A percentile compares a stretch with the other conserved stretches of the same genome.
phyloP scores from a whole-genome alignment of 2,329 filamentous ascomycete species.

The Nigrospora sphaerica region DNA sequence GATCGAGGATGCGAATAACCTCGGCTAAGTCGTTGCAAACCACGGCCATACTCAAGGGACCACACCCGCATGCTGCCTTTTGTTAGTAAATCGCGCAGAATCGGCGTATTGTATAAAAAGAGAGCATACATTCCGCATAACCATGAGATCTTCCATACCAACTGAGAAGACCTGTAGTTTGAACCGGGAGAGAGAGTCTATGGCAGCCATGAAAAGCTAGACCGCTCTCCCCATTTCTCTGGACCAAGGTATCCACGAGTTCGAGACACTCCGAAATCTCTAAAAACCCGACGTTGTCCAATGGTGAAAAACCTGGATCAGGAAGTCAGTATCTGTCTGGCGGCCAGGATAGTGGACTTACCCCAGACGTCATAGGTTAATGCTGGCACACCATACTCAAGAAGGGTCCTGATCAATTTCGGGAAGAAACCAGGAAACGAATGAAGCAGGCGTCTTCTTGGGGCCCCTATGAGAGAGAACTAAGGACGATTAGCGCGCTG shows the following conservation, averaged over 20 bases:
- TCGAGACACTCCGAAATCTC: neutral
- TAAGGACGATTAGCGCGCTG: too few relatives aligned
- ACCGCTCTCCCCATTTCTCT: neutral
- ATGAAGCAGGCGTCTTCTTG: too few relatives aligned
- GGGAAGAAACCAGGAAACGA: too few relatives aligned
- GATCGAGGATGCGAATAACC: slow-evolving; percentile 1
- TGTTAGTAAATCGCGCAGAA: neutral
- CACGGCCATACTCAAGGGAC: slow-evolving; percentile 3
- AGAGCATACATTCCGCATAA: slow-evolving; percentile 1
- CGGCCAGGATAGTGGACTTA: neutral
- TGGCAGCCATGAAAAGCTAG: neutral
- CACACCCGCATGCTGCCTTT: slow-evolving; percentile 1
- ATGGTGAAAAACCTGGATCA: neutral
- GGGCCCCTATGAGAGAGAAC: too few relatives aligned
- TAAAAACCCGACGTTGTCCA: neutral
- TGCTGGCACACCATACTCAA: neutral
- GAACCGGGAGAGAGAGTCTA: neutral
- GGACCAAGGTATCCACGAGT: neutral
- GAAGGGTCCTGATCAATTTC: neutral
- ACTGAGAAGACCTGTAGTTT: neutral
- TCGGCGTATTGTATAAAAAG: neutral
- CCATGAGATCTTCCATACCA: neutral
- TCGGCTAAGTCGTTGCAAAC: neutral
- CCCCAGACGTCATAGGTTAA: neutral
- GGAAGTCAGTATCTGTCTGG: neutral